These are phyloP conservation scores for Harringtonia aguacate DNA, from an alignment of 2,329 filamentous ascomycete genomes.

Conservation along the genomic window DNA sequence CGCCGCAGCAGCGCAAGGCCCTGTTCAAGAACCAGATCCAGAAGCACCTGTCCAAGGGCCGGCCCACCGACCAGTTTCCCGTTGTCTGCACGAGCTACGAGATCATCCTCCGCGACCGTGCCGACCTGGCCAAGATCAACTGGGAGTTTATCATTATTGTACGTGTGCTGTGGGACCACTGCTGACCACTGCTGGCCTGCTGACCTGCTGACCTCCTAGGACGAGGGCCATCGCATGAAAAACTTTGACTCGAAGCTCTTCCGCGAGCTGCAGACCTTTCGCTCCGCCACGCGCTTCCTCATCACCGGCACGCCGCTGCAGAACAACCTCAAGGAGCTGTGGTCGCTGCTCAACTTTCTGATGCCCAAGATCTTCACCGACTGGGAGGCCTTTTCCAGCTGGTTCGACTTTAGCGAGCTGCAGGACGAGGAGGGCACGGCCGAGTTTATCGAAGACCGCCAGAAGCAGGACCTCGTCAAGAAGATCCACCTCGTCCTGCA, in stretches of 20 bases:
- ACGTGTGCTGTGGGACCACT: conserved; percentile 17
- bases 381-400: conserved; percentile 83
- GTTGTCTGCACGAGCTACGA: conserved; percentile 94
- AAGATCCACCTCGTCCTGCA: conserved; percentile 94
- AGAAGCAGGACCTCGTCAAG: conserved; percentile 66
- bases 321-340: conserved; percentile 89
- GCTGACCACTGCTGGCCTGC: background rate
- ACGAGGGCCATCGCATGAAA: conserved; percentile 95
- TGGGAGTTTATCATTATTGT: conserved; percentile 98
- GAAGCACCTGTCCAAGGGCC: conserved; percentile 51
- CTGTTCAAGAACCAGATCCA: conserved; percentile 66
- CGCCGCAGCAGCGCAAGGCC: conserved; percentile 61
- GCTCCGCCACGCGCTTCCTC: conserved; percentile 79
- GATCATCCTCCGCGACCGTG: conserved; percentile 84
- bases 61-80: conserved; percentile 60
- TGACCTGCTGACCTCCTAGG: conserved; percentile 31
- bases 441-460: conserved; percentile 67
- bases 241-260: conserved; percentile 92
- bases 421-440: conserved; percentile 72
- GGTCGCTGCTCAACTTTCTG: conserved; percentile 90
- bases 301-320: conserved; percentile 94
- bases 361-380: conserved; percentile 89
- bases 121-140: conserved; percentile 69
- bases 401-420: conserved; percentile 94
- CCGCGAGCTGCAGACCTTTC: conserved; percentile 76